Conservation (phyloP, 2,329 filamentous ascomycete genomes). For the Trichoderma arundinaceum region DNA sequence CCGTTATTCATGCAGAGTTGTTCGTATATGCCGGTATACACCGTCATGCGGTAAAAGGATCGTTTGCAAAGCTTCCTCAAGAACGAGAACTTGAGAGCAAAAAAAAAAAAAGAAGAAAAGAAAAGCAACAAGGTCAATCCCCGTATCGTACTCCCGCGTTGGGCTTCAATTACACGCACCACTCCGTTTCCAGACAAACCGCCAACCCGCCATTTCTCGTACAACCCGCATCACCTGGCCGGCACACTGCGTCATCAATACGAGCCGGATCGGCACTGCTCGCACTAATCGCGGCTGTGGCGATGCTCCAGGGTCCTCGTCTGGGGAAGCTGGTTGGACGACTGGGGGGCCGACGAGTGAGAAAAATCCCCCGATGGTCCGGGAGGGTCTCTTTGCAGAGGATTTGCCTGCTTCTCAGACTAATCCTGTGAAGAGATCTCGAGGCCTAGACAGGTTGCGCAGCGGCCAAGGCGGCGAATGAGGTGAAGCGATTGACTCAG, state of each 20-base stretch:
- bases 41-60: background rate
- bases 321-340: conserved; percentile 18
- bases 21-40: conserved; percentile 27
- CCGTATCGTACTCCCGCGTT: background rate
- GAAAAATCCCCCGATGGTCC: conserved; percentile 18
- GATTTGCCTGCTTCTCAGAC: no score
- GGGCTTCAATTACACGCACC: conserved; percentile 12
- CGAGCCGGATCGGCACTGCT: conserved; percentile 29
- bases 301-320: conserved; percentile 18
- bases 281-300: conserved; percentile 28
- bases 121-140: background rate
- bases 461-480: background rate
- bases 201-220: conserved; percentile 25
- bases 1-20: conserved; percentile 2
- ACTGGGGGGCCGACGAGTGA: background rate
- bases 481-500: background rate
- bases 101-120: background rate
- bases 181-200: background rate
- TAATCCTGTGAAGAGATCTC: background rate
- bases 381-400: background rate
- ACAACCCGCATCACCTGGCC: conserved; percentile 27
- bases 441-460: background rate
- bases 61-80: background rate
- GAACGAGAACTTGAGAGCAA: background rate
- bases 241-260: conserved; percentile 31